These are phyloP conservation scores for Glycine tomentella DNA, from an alignment of 306 rosid species.

Conservation along the genomic window DNA sequence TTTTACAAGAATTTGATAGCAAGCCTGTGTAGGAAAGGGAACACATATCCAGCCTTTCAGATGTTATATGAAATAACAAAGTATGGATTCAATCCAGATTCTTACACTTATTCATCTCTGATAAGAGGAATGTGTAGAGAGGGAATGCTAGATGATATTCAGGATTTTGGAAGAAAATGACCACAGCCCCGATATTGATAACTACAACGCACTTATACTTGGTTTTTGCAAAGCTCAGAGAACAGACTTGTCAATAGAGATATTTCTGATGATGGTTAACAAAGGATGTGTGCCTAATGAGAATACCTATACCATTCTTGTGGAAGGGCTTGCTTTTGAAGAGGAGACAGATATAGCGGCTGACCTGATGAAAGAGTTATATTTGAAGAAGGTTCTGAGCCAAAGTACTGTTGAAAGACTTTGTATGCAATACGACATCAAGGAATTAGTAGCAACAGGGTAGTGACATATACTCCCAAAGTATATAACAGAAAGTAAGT, in stretches of 20 bases:
- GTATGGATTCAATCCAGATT: constrained; percentile 81
- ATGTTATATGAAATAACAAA: constrained; percentile 81
- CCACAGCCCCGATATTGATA: constrained; percentile 65
- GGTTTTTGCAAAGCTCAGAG: constrained; percentile 80
- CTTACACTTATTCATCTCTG: constrained; percentile 82
- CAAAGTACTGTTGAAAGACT: constrained; percentile 77
- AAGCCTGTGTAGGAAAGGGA: constrained; percentile 83
- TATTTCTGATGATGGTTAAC: constrained; percentile 71
- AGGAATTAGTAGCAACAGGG: constrained; percentile 48
- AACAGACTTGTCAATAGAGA: constrained; percentile 67
- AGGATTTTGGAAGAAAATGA: constrained; percentile 74
- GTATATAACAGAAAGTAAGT: constrained; percentile 44
- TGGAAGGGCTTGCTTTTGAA: constrained; percentile 85
- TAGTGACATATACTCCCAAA: constrained; percentile 35
- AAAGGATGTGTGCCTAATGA: constrained; percentile 79
- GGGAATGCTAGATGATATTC: constrained; percentile 85
- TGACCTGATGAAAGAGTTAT: constrained; percentile 66
- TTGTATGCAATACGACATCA: constrained; percentile 71
- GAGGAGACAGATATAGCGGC: constrained; percentile 71
- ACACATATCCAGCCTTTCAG: constrained; percentile 87
- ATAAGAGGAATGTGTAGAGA: constrained; percentile 89
- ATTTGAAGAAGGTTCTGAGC: constrained; percentile 62
- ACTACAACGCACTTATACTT: constrained; percentile 80
- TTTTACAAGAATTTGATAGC: constrained; percentile 70
- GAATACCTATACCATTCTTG: constrained; percentile 75